Base-by-base conservation (phyloP, 306 rosid genomes). In the Ochetophila trinervis region DNA sequence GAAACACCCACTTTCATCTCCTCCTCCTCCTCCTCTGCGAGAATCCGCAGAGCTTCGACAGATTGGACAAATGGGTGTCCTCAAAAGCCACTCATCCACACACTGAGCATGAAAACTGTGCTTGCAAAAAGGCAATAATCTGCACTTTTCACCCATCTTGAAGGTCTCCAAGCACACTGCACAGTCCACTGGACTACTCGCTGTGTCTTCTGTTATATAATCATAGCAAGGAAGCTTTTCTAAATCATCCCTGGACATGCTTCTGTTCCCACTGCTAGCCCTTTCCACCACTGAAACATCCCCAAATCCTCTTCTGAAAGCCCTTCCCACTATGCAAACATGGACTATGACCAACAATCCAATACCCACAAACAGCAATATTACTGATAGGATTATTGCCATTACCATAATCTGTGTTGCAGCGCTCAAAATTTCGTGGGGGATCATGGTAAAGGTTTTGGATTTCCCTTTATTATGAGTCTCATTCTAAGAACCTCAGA, bases 121-220 rank as follows among this genome's bases (percentile, higher is more conserved):
- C 49, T 74, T 81, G 60, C 89, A 83, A 10, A 65, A 17, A 1
- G 89, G 95, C 66, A 85, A 76, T 57, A 77, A 48, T 54, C 91
- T 79, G 63, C 91, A 85, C 75, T 77, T 85, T 19, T 83, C 91
- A 6, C 95, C 89, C 17, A 69, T 70, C 65, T 24, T 69, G 48
- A 83, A 79, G 65, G 15, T 78, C 72, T 85, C 91, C 79, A 88
- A 83, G 60, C 96, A 88, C 68, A 88, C 83, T n/a, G 83, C 89
- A 69, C 91, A 88, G 9, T 78, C 79, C 72, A 71, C 71, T 10
- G 83, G 70, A 65, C 84, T 78, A 42, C 78, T 67, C 63, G 34
- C 64, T 16, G 50, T 62, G 53, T 76, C 87, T 51, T 66, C 57
- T 5, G 74, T 81, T 55, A 32, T 67, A 27, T 86, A 88, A 30